Percentiles rank a stretch among this genome's conserved stretches.
These are phyloP conservation scores for Tylopilus subfusipes DNA, from an alignment of 768 basidiomycete genomes.

Conservation along the genomic window DNA sequence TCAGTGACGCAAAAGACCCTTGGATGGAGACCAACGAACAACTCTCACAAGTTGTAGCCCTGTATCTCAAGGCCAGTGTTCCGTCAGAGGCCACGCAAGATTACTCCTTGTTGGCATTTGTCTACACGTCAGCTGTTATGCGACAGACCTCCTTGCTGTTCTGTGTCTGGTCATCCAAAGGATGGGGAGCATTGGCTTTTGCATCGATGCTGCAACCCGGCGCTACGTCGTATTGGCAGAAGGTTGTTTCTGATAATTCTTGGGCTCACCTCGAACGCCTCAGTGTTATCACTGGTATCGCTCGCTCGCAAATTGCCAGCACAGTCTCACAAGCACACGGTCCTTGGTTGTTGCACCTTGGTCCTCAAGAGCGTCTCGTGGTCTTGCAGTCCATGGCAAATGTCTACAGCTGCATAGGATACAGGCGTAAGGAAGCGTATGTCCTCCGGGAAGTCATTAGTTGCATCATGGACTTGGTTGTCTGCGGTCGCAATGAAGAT, in stretches of 20 bases:
- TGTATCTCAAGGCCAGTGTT: constrained; percentile 60
- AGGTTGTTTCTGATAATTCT: constrained; percentile 48
- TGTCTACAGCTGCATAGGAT: constrained; percentile 77
- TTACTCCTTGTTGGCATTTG: constrained; percentile 59
- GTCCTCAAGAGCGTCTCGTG: constrained; percentile 68
- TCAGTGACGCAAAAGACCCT: constrained; percentile 55
- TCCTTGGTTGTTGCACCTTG: constrained; percentile 82
- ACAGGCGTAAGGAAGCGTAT: constrained; percentile 84
- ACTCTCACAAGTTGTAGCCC: constrained; percentile 53
- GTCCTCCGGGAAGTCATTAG: constrained; percentile 83
- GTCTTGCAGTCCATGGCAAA: constrained; percentile 69
- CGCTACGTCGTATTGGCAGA: constrained; percentile 55
- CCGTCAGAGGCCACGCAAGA: constrained; percentile 51
- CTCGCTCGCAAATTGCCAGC: constrained; percentile 62
- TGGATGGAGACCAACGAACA: constrained; percentile 78
- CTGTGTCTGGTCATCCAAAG: constrained; percentile 81
- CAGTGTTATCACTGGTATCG: constrained; percentile 63
- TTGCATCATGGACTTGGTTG: constrained; percentile 78
- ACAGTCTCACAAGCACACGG: constrained; percentile 75
- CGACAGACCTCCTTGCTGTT: constrained; percentile 74
- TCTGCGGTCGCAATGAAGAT: constrained; percentile 79
- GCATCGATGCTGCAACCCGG: constrained; percentile 69
- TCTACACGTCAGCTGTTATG: constrained; percentile 64
- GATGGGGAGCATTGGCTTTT: constrained; percentile 79
- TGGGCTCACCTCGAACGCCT: constrained; percentile 61